Evolutionary conservation across 1,284 basidiomycete species (phyloP).

Genomic region (Bjerkandera adusta): DNA sequence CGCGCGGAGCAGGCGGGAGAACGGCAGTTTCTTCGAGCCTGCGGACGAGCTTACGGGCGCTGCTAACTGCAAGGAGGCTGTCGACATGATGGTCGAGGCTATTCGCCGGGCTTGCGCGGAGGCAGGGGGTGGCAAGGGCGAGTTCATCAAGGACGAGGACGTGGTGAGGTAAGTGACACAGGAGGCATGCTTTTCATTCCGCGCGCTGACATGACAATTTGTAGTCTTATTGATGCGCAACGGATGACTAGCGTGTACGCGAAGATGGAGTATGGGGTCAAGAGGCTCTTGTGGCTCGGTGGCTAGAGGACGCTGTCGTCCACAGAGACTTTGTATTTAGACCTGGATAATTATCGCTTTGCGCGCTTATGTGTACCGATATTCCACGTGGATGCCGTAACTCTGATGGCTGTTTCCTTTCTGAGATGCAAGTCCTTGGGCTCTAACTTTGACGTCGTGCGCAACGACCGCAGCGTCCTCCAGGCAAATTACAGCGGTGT

Average conservation of each 20-base stretch:
- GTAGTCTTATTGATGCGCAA: constrained; percentile 77
- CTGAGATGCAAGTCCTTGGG: too few species aligned
- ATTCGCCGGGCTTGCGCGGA: constrained; percentile 70
- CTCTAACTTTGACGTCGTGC: too few species aligned
- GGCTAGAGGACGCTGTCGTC: too few species aligned
- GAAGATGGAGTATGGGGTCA: constrained; percentile 89
- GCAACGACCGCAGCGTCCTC: too few species aligned
- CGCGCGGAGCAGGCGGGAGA: constrained; percentile 50
- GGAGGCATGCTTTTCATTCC: constrained; percentile 1
- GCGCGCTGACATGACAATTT: constrained; percentile 6
- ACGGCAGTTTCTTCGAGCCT: constrained; percentile 52
- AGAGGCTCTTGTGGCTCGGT: constrained; percentile 84
- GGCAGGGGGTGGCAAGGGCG: constrained; percentile 44
- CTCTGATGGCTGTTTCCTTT: too few species aligned
- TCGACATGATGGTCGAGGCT: constrained; percentile 69
- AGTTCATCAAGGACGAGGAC: constrained; percentile 65
- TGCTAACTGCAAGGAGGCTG: constrained; percentile 73
- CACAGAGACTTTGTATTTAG: too few species aligned
- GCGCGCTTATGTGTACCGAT: too few species aligned
- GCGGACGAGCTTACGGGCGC: constrained; percentile 62
- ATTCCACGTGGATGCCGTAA: too few species aligned
- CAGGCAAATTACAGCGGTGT: too few species aligned
- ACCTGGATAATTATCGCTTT: too few species aligned
- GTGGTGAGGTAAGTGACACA: constrained; percentile 71
- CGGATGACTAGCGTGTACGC: constrained; percentile 80